Conservation (phyloP, 1,284 basidiomycete species). For the Meira miltonrushii region DNA sequence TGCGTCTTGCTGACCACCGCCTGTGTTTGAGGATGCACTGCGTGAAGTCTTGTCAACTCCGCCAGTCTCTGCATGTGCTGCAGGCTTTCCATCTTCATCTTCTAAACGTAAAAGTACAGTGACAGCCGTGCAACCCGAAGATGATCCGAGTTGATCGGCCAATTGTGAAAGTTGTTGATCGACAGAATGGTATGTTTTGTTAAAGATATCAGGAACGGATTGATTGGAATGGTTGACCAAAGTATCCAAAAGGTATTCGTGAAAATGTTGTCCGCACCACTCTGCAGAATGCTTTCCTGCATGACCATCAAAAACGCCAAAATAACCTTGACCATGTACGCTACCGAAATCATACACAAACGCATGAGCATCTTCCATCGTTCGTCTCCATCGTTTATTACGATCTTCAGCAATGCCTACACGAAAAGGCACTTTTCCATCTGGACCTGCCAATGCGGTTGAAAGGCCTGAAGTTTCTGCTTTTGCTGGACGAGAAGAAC, state of each 20-base stretch:
- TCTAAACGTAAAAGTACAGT: conserved; percentile 96
- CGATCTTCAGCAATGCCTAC: conserved; percentile 83
- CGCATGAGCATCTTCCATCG: conserved; percentile 96
- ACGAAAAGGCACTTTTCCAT: conserved; percentile 54
- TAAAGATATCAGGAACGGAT: conserved; percentile 80
- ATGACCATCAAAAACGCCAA: conserved; percentile 96
- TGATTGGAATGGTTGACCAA: conserved; percentile 55
- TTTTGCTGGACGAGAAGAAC: conserved; percentile 13
- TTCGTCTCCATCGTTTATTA: conserved; percentile 76
- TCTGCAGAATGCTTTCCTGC: conserved; percentile 98
- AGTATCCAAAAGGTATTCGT: conserved; percentile 61
- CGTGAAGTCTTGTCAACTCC: conserved; percentile 7
- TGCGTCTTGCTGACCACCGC: background rate
- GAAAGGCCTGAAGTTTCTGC: conserved; percentile 35
- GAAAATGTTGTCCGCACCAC: conserved; percentile 95
- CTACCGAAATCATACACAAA: conserved; percentile 90
- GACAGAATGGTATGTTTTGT: conserved; percentile 86
- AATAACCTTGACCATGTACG: conserved; percentile 90
- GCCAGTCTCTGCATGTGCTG: conserved; percentile 21
- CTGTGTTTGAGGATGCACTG: background rate
- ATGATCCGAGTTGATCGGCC: conserved; percentile 79
- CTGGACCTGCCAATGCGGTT: background rate
- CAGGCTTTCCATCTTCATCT: conserved; percentile 57
- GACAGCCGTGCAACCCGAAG: conserved; percentile 94
- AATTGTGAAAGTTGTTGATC: conserved; percentile 75